These are phyloP conservation scores for Boletus rufocinnamomeus DNA, from an alignment of 768 basidiomycete genomes.

Conservation along the genomic window DNA sequence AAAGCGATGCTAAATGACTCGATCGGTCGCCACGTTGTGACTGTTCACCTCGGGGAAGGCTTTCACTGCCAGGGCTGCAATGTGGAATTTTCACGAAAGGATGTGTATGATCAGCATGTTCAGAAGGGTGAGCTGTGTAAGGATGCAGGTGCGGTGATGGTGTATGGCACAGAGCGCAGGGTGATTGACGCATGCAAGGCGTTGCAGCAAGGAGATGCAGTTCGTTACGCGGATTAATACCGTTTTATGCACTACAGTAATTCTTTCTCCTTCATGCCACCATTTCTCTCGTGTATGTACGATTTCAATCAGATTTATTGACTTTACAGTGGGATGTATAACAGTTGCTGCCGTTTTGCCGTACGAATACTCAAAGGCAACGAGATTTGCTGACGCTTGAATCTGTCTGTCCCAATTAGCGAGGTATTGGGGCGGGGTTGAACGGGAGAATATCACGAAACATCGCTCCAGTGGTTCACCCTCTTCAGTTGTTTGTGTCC, in stretches of 20 bases:
- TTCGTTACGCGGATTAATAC: background rate
- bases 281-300: background rate
- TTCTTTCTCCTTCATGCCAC: background rate
- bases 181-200: background rate
- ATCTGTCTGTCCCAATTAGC: background rate
- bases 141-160: background rate
- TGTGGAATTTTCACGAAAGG: slow-evolving; percentile 2
- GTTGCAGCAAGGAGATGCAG: background rate
- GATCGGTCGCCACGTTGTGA: slow-evolving; percentile 7
- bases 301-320: too few species aligned
- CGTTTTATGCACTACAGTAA: too few species aligned
- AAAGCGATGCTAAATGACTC: slow-evolving; percentile 5
- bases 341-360: background rate
- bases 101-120: slow-evolving; percentile 6
- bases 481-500: background rate
- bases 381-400: background rate
- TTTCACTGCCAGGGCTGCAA: slow-evolving; percentile 9
- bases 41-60: slow-evolving; percentile 5
- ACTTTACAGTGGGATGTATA: background rate
- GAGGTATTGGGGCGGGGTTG: background rate
- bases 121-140: background rate
- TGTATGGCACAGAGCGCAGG: slow-evolving; percentile 1
- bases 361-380: too few species aligned
- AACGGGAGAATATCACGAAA: background rate
- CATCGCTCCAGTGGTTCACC: background rate